Base-by-base conservation (phyloP, 2,329 filamentous ascomycete species). In the Neopestalotiopsis sp. region DNA sequence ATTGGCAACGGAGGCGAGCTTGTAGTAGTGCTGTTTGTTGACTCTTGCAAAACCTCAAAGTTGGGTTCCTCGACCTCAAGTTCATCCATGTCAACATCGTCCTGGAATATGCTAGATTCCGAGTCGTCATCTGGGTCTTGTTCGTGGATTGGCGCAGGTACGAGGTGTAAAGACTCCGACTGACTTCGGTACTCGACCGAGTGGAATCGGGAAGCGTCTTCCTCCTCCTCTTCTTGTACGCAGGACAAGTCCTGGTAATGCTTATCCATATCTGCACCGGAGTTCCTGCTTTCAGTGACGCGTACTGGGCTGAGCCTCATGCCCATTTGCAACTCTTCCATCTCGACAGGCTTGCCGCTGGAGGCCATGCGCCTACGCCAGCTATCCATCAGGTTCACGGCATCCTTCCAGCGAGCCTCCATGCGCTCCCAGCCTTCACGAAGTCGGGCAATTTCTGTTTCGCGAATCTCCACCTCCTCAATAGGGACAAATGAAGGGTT, bases 401-500 rank as follows among this genome's bases (percentile, higher is more conserved):
- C 94, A 77, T 98, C 95, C 72, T 90, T 91, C 94, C 96, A 97
- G 65, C 94, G 89, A 28, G 84, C 88, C 79, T 98, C 95, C 93
- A 98, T 97, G 81, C 92, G 94, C 78, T 97, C 93, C 92, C 95
- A 97, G 17, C 95, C 94, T 67, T 92, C 89, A 67, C 94, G 90
- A 62, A 99, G 84, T 65, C 93, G 89, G 66, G 88, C 86, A 72
- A 99, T 98, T 78, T 98, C 95, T 69, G 97, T 92, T 72, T 99
- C 95, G 67, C 95, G 90, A n/a, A 94, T 83, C 76, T 97, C 91
- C 2, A 99, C 94, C 79, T 98, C 96, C 75, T 98, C 96, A 28
- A 98, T 89, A 0, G 95, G 93, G 14, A 98, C 96, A 78, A 98
- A 99, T 2, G 95, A 97, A 1, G 96, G 96, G 76, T 98, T 98